Evolutionary conservation across 148 eudicot genomes (phyloP).

Genomic region (Polygonum aviculare): DNA sequence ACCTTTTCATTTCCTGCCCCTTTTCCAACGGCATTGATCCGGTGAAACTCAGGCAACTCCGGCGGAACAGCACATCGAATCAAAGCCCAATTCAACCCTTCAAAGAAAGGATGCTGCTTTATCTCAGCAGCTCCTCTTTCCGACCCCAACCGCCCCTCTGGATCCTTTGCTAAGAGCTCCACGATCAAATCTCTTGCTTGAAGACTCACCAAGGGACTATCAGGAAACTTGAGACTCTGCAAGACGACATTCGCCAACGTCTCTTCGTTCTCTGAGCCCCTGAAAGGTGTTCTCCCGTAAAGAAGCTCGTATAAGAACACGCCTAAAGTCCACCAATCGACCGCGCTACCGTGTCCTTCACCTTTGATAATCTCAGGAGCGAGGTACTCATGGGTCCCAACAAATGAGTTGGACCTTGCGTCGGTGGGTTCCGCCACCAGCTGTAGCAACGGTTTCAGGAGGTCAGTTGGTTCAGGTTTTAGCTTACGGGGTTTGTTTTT

Average conservation of each 20-base stretch:
- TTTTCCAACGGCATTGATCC: slow-evolving; percentile 23
- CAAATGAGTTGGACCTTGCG: slow-evolving; percentile 89
- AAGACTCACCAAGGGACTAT: slow-evolving; percentile 69
- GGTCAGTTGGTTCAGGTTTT: slow-evolving; percentile 40
- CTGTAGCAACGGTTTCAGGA: slow-evolving; percentile 47
- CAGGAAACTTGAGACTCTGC: slow-evolving; percentile 63
- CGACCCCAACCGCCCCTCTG: slow-evolving; percentile 63
- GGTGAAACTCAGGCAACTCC: slow-evolving; percentile 46
- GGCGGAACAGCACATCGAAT: slow-evolving; percentile 85
- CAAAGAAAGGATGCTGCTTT: slow-evolving; percentile 82
- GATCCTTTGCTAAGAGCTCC: slow-evolving; percentile 68
- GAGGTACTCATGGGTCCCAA: slow-evolving; percentile 89
- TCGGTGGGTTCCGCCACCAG: slow-evolving; percentile 88
- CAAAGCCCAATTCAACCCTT: slow-evolving; percentile 90
- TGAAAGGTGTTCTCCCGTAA: slow-evolving; percentile 86
- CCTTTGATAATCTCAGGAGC: slow-evolving; percentile 91
- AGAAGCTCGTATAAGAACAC: slow-evolving; percentile 79
- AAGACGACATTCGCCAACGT: slow-evolving; percentile 78
- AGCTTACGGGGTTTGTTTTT: slow-evolving; percentile 34
- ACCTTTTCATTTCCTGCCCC: slow-evolving; percentile 26
- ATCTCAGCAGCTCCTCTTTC: slow-evolving; percentile 91
- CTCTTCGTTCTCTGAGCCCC: slow-evolving; percentile 76
- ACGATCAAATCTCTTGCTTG: slow-evolving; percentile 77
- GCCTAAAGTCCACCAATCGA: slow-evolving; percentile 97
- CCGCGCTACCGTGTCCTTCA: slow-evolving; percentile 93